Evolutionary conservation across 75 land plant genomes (phyloP).

Genomic region (Selaginella tamariscina): DNA sequence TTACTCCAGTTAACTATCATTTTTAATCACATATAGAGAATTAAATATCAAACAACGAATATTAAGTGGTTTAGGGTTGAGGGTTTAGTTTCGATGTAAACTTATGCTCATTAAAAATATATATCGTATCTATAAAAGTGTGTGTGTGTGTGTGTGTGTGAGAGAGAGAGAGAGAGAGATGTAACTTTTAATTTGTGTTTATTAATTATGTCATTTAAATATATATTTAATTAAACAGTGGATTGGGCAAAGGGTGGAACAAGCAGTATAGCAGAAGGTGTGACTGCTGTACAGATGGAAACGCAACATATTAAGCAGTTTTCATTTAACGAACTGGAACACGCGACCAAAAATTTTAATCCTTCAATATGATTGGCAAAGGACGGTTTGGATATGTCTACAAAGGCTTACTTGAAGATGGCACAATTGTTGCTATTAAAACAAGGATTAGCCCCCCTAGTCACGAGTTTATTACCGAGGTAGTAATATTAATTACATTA

Average conservation of each 20-base stretch:
- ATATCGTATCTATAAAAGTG: too few relatives aligned
- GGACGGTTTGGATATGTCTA: constrained; percentile 73
- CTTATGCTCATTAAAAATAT: too few relatives aligned
- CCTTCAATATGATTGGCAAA: constrained; percentile 44
- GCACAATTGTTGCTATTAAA: constrained; percentile 69
- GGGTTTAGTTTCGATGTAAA: too few relatives aligned
- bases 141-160: too few relatives aligned
- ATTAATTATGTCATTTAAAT: neutral
- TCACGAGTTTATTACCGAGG: constrained; percentile 58
- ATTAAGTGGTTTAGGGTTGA: too few relatives aligned
- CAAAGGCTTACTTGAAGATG: constrained; percentile 77
- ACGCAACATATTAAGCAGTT: constrained; percentile 42
- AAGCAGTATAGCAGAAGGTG: constrained; percentile 20
- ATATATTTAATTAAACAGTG: constrained; percentile 20
- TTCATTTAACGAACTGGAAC: constrained; percentile 41
- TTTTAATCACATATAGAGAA: too few relatives aligned
- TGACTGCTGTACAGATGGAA: constrained; percentile 12
- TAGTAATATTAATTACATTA: constrained; percentile 9
- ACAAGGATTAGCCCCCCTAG: constrained; percentile 40
- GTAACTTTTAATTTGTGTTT: neutral
- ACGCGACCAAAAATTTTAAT: constrained; percentile 56
- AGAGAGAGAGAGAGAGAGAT: too few relatives aligned
- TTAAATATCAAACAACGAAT: too few relatives aligned
- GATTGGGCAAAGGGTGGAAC: constrained; percentile 34
- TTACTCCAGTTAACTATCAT: too few relatives aligned